A percentile compares a stretch with the other conserved stretches of the same genome.
Evolutionary conservation across 768 basidiomycete species (phyloP).

Genomic region (Mycena alexandri): DNA sequence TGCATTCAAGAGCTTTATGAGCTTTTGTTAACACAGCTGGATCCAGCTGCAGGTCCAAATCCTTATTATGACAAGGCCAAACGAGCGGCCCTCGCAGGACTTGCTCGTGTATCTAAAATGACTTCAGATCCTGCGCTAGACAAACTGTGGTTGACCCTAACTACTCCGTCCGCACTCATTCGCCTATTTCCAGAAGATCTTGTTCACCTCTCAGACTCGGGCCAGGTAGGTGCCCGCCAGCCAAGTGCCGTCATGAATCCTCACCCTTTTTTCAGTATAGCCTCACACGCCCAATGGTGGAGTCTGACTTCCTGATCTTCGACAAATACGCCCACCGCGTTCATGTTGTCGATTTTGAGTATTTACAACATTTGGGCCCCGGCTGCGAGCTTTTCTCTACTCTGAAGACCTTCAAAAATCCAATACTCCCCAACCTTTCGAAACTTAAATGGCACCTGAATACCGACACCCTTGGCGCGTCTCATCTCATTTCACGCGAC

Average conservation of each 20-base stretch:
- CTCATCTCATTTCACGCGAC: conserved; percentile 21
- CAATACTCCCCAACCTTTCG: conserved; percentile 5
- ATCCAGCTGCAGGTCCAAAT: neutral
- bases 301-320: conserved; percentile 7
- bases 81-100: neutral
- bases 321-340: conserved; percentile 18
- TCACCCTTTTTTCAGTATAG: neutral
- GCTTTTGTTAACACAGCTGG: neutral
- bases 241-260: too few relatives aligned
- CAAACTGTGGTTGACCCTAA: conserved; percentile 5
- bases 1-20: conserved; percentile 19
- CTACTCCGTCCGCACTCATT: conserved; percentile 10
- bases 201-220: neutral
- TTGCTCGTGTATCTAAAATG: conserved; percentile 15
- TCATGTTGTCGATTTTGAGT: conserved; percentile 1
- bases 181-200: conserved; percentile 12
- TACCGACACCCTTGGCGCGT: conserved; percentile 22
- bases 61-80: neutral
- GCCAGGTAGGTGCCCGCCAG: neutral
- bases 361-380: neutral
- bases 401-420: conserved; percentile 11
- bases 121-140: conserved; percentile 23
- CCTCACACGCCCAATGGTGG: neutral
- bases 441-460: conserved; percentile 13
- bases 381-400: conserved; percentile 25